Evolutionary conservation across 176 grass and related monocot species (phyloP).

Genomic region (Guadua angustifolia): DNA sequence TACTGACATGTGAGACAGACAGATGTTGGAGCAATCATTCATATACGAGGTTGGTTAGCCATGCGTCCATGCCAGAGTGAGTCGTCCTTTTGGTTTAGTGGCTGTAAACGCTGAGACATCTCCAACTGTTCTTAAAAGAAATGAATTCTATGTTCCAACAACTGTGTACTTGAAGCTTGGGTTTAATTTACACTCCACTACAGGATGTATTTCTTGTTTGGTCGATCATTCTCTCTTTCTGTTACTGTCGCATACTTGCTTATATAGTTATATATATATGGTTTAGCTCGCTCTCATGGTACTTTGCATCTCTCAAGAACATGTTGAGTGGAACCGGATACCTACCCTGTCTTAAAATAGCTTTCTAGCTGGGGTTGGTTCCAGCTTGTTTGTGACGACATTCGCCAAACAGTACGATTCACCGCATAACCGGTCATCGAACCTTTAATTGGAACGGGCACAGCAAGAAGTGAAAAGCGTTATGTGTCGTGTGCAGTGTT

Average conservation of each 20-base stretch:
- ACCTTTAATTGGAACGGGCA: background rate
- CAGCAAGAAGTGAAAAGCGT: background rate
- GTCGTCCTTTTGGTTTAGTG: background rate
- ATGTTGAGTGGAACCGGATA: background rate
- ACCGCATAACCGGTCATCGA: background rate
- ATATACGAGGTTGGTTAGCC: constrained; percentile 7
- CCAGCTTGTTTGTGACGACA: background rate
- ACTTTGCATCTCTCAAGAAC: background rate
- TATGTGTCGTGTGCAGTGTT: background rate
- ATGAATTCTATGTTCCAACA: background rate
- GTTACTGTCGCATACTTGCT: background rate
- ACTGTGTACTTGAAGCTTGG: background rate
- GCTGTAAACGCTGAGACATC: background rate
- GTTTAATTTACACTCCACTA: background rate
- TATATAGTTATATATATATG: too few species aligned
- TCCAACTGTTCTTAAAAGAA: background rate
- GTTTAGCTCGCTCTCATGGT: background rate
- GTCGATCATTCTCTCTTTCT: background rate
- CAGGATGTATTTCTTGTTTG: background rate
- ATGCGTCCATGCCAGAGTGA: background rate
- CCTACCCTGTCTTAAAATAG: background rate
- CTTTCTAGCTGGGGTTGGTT: background rate
- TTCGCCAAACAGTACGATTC: background rate
- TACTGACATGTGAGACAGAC: background rate
- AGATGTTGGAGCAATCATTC: background rate